Evolutionary conservation across 805 yeast species (phyloP).

Genomic region (Novakomyces olei): DNA sequence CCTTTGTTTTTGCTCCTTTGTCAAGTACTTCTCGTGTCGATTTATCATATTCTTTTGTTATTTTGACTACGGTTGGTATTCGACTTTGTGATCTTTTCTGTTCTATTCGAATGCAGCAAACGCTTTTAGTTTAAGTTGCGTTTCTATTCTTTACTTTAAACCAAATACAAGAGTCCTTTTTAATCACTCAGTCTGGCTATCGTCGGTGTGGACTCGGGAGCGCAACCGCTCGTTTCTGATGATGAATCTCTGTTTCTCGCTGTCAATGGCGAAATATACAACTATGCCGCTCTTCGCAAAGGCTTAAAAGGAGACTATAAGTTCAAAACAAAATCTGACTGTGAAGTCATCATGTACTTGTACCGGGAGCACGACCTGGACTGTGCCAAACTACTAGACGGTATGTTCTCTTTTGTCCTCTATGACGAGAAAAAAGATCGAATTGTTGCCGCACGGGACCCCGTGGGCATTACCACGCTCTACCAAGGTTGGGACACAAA

Average conservation of each 20-base stretch:
- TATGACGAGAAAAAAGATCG: constrained; percentile 72
- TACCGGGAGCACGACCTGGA: constrained; percentile 69
- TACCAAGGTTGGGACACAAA: constrained; percentile 71
- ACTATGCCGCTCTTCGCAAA: constrained; percentile 75
- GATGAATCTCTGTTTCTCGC: constrained; percentile 55
- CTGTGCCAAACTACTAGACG: constrained; percentile 83
- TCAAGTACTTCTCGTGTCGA: constrained; percentile 43
- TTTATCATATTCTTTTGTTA: constrained; percentile 37
- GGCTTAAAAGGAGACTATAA: constrained; percentile 41
- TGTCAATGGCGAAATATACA: constrained; percentile 96
- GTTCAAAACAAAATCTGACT: constrained; percentile 74
- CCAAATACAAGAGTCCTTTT: too few species aligned
- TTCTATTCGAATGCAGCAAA: not conserved
- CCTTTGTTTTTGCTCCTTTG: constrained; percentile 16
- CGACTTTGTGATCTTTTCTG: constrained; percentile 16
- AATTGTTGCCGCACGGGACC: constrained; percentile 92
- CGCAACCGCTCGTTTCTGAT: constrained; percentile 78
- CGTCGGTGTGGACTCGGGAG: constrained; percentile 91
- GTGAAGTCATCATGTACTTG: constrained; percentile 93
- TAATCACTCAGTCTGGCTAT: too few species aligned
- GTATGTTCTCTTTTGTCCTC: constrained; percentile 92
- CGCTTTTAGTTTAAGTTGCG: not conserved
- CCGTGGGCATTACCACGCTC: constrained; percentile 88
- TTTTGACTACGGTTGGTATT: constrained; percentile 84
- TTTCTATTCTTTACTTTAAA: not conserved